Evolutionary conservation across 495 filamentous ascomycete species (phyloP).

Genomic region (Aspergillus carlsbadensis): DNA sequence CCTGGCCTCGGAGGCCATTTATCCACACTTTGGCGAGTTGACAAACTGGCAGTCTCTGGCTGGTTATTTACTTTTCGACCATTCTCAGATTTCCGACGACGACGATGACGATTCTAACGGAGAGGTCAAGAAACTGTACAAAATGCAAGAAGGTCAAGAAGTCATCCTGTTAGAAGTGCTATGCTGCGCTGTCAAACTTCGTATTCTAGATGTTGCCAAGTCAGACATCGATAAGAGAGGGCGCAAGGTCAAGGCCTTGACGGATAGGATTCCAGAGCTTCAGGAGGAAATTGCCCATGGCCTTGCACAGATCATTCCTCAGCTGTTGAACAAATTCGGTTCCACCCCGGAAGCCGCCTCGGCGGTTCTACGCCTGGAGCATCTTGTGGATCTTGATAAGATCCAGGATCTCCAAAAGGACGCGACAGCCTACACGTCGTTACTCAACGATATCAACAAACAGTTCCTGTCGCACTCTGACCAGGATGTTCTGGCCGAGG

Average conservation of each 20-base stretch:
- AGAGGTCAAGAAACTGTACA: slow-evolving; percentile 63
- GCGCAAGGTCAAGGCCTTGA: slow-evolving; percentile 60
- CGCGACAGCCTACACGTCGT: slow-evolving; percentile 71
- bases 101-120: slow-evolving; percentile 52
- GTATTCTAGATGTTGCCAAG: slow-evolving; percentile 58
- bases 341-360: slow-evolving; percentile 82
- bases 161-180: slow-evolving; percentile 83
- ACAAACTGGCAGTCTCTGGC: slow-evolving; percentile 85
- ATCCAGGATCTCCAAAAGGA: slow-evolving; percentile 89
- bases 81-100: slow-evolving; percentile 59
- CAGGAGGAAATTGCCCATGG: slow-evolving; percentile 73
- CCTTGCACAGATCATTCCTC: slow-evolving; percentile 76
- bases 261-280: slow-evolving; percentile 59
- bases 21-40: slow-evolving; percentile 74
- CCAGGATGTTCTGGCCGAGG: slow-evolving; percentile 80
- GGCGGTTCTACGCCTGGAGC: slow-evolving; percentile 81
- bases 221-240: slow-evolving; percentile 56
- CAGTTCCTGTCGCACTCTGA: slow-evolving; percentile 92
- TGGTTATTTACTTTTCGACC: slow-evolving; percentile 89
- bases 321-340: slow-evolving; percentile 86
- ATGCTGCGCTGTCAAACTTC: slow-evolving; percentile 70
- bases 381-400: slow-evolving; percentile 79
- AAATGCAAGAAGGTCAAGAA: slow-evolving; percentile 76
- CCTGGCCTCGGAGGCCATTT: slow-evolving; percentile 80
- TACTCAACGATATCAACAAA: slow-evolving; percentile 89